A percentile compares a stretch with the other conserved stretches of the same genome.
phyloP scores from a whole-genome alignment of 2,329 filamentous ascomycete species.

The Cladosporium sp. region DNA sequence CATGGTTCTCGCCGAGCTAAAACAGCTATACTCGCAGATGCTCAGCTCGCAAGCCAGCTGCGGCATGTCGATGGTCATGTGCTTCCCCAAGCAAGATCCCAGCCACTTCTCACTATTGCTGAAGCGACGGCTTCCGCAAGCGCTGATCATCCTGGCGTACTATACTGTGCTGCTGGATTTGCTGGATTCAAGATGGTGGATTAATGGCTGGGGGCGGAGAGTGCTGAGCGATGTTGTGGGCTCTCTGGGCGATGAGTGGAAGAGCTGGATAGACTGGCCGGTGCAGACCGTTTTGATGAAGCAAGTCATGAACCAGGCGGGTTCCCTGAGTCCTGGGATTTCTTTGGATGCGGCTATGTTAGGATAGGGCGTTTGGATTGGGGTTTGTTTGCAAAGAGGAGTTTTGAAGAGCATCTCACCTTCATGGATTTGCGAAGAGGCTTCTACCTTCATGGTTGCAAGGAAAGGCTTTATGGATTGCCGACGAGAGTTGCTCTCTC shows the following conservation, averaged over 20 bases:
- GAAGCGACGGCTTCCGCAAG: conserved; percentile 31
- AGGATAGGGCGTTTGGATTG: background rate
- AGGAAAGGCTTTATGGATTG: no score
- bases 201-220: conserved; percentile 28
- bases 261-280: conserved; percentile 35
- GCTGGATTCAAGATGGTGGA: conserved; percentile 33
- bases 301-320: background rate
- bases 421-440: background rate
- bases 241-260: conserved; percentile 30
- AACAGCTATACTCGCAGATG: conserved; percentile 27
- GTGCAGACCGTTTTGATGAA: conserved; percentile 29
- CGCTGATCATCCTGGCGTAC: conserved; percentile 33
- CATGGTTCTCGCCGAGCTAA: conserved; percentile 31
- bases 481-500: background rate
- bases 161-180: conserved; percentile 34
- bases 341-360: conserved; percentile 13
- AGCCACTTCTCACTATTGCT: conserved; percentile 29
- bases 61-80: conserved; percentile 30
- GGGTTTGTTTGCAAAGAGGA: background rate
- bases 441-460: background rate
- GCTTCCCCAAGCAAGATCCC: conserved; percentile 34
- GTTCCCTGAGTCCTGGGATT: conserved; percentile 3
- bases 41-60: conserved; percentile 22
- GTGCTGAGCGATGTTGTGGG: conserved; percentile 30
- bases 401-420: background rate